Percentiles rank a stretch among this genome's conserved stretches.
These are phyloP conservation scores for Zea luxurians DNA, from an alignment of 176 grass and related monocot genomes.

Conservation along the genomic window DNA sequence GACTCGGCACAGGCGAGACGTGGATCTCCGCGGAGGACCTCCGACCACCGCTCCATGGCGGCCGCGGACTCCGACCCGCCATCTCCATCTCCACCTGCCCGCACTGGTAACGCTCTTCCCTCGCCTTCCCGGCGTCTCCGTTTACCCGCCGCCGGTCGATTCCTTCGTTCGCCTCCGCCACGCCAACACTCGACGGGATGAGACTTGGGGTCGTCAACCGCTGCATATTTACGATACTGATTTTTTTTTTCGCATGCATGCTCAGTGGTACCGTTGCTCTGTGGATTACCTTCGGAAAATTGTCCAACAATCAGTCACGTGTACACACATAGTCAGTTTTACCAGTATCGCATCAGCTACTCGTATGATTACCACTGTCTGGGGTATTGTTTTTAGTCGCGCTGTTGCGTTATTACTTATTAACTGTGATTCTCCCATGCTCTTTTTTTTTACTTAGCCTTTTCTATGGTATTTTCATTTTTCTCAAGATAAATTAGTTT, in stretches of 20 bases:
- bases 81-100: conserved; percentile 49
- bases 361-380: too few species aligned
- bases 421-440: conserved; percentile 4
- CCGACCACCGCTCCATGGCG: conserved; percentile 15
- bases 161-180: neutral
- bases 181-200: neutral
- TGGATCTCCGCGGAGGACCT: conserved; percentile 29
- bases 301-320: neutral
- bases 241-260: neutral
- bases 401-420: conserved; percentile 17
- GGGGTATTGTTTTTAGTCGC: neutral
- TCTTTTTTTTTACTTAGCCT: neutral
- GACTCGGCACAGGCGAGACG: conserved; percentile 1
- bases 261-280: neutral
- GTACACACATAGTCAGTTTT: neutral
- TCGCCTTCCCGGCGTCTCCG: neutral
- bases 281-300: conserved; percentile 3
- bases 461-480: too few species aligned
- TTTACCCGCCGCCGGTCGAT: neutral
- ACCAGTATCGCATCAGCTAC: neutral
- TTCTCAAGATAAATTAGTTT: too few species aligned
- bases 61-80: conserved; percentile 26
- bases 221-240: neutral
- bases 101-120: conserved; percentile 39
- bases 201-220: neutral